These are phyloP conservation scores for Leishmania tarentolae DNA, from an alignment of 208 protist genomes.

Conservation along the genomic window DNA sequence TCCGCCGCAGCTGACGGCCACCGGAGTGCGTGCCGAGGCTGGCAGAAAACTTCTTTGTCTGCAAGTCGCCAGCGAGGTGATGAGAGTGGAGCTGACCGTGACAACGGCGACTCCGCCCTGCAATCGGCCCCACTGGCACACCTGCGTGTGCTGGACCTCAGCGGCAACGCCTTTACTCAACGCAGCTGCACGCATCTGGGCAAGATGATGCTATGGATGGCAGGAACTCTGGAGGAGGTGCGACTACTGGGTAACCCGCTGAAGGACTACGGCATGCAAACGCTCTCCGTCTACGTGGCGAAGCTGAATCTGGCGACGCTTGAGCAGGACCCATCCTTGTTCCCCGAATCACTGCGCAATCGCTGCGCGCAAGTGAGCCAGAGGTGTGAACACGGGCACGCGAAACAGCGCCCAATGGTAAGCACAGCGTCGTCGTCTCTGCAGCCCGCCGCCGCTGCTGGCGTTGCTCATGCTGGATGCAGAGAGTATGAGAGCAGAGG, in stretches of 20 bases:
- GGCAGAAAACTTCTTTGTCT: background rate
- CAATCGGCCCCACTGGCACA: slow-evolving; percentile 21
- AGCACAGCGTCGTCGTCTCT: background rate
- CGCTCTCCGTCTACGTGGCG: slow-evolving; percentile 69
- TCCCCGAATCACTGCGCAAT: slow-evolving; percentile 33
- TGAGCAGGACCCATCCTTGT: slow-evolving; percentile 41
- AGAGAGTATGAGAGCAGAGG: background rate
- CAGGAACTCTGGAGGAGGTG: slow-evolving; percentile 68
- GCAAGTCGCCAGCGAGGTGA: background rate
- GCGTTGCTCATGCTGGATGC: background rate
- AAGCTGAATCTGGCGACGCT: slow-evolving; percentile 49
- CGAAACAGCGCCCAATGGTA: background rate
- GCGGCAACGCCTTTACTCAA: slow-evolving; percentile 66
- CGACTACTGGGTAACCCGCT: slow-evolving; percentile 61
- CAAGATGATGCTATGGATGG: slow-evolving; percentile 63
- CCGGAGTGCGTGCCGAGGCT: slow-evolving; percentile 1
- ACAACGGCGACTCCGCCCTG: slow-evolving; percentile 11
- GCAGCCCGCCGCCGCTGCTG: background rate
- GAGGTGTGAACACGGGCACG: background rate
- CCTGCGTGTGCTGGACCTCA: slow-evolving; percentile 71
- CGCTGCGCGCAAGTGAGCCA: background rate
- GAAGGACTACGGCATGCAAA: slow-evolving; percentile 78
- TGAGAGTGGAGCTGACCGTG: background rate
- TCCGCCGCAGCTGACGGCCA: slow-evolving; percentile 4
- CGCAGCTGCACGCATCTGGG: slow-evolving; percentile 64